Evolutionary conservation across 768 basidiomycete species (phyloP), one percentile per base, ranked within the genome.

Genomic region (Cystobasidiopsis lactophilus): DNA sequence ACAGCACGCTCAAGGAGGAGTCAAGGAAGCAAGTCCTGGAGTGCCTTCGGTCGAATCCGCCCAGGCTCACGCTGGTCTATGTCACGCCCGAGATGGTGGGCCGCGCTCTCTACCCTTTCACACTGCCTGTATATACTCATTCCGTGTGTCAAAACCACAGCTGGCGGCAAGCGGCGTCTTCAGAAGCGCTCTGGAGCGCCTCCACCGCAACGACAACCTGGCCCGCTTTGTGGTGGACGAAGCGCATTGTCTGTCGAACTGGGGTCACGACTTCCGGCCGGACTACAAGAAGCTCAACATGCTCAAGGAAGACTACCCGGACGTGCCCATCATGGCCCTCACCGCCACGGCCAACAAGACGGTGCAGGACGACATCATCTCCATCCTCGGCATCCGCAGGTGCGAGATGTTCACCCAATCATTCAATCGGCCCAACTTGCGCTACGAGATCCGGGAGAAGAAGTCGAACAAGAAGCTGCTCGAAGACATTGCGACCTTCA

Each of bases 191-290:
- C 66, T 96, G 10, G 58, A 65, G 19, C 65, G 68, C n/a, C 69
- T 95, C 2, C 72, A 86, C 61, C 62, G 67, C 5, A 63, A 68
- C 24, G 69, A 72, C 3, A 69, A 74, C 52, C 64, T 98, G 38
- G 86, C 85, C 14, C 71, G 91, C 30, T 91, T 98, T 63, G 88
- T 93, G 1, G 74, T 95, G 48, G 93, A 98, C 63, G 93, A 98
- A 65, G 91, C 88, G 2, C 93, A 98, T 65, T 86, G 85, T 64
- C 82, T 44, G 33, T 50, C 43, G 40, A 43, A 29, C 39, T 46
- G 24, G 39, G 38, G 35, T 37, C 30, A 9, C 40, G 26, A 43
- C 35, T 47, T 52, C 58, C 54, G 62, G 2, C 63, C 63, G 18
- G 55, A 91, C 81, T 85, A 85, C 64, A 72, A 74, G 50, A 68